Base-by-base conservation (phyloP, 1,284 basidiomycete species). In the Melampsora occidentalis region DNA sequence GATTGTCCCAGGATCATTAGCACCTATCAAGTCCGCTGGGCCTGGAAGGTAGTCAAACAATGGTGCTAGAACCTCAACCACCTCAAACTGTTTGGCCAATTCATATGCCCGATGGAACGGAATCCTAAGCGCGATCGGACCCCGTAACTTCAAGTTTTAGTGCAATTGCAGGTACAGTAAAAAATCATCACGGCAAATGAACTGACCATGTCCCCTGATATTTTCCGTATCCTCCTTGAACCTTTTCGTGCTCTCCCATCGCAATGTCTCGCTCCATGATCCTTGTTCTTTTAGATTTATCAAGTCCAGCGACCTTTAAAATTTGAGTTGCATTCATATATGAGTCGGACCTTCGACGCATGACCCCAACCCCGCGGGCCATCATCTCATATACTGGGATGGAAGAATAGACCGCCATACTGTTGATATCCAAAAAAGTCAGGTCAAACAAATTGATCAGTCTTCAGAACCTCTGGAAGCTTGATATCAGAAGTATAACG, bases 221-320 rank as follows among this genome's bases (percentile, higher is more conserved):
- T 85, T 97, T 97, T 61, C 97, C 97, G 82, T 98, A 99, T 57
- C 97, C 97, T 66, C 97, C 97, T 83, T 99, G 97, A 14, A 99
- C 94, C 84, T 99, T 99, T 84, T 99, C 96, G 84, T 99, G 95
- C 84, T 93, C 91, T 69, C 95, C 95, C 63, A 91, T 91, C 57
- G 95, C 87, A 78, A 99, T 93, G 85, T 99, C 96, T 84, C 96
- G 97, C 86, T 99, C 97, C 49, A 99, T 87, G 77, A 98, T 97
- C 87, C 97, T 97, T 28, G 96, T 98, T 61, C 97, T 88, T 53
- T 91, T 89, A 2, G 94, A 94, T 85, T 99, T 99, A 84, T 97
- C 94, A 78, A 99, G 91, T 59, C 97, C 97, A 9, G 97, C 97
- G 59, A 99, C 95, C 85, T 99, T 99, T 81, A 99, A 89, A 79